A percentile compares a stretch with the other conserved stretches of the same genome.
Conservation (phyloP, 345 rosid species). For the Clarkia xantiana region DNA sequence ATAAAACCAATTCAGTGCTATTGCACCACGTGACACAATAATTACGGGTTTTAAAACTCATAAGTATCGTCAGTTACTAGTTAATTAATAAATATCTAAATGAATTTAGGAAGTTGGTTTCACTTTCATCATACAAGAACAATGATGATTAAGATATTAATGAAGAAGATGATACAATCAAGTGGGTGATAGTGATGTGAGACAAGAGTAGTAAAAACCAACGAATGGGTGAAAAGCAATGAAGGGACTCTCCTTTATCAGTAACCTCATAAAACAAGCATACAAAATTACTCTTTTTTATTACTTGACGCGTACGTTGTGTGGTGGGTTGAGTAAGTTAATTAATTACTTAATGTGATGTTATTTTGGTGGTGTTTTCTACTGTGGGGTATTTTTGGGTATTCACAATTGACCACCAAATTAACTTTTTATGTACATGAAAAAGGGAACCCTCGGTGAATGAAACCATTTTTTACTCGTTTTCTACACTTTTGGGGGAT, state of each 20-base stretch:
- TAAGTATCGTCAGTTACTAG: not conserved
- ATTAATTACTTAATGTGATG: not conserved
- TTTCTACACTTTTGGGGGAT: slow-evolving; percentile 9
- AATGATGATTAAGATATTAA: not conserved
- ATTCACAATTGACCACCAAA: slow-evolving; percentile 2
- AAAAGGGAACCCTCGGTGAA: slow-evolving; percentile 9
- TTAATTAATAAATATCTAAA: not conserved
- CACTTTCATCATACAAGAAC: not conserved
- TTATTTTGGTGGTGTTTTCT: not conserved
- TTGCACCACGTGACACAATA: not conserved
- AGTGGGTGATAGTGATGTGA: slow-evolving; percentile 3
- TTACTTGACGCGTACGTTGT: slow-evolving; percentile 1
- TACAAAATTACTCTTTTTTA: too few species aligned
- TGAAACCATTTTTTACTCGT: slow-evolving; percentile 6
- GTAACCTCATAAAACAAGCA: not conserved
- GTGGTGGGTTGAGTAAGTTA: not conserved
- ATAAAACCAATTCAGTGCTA: too few species aligned
- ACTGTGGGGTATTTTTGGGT: slow-evolving; percentile 3
- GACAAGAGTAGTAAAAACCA: slow-evolving; percentile 3
- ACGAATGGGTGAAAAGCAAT: not conserved
- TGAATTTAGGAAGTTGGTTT: not conserved
- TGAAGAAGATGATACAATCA: not conserved
- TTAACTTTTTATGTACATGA: slow-evolving; percentile 5
- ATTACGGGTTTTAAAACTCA: not conserved
- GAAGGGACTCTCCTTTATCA: not conserved